Evolutionary conservation across 192 early-diverging fungal genomes (phyloP), one percentile per base, ranked within the genome.

Genomic region (Backusella liffmaniae): DNA sequence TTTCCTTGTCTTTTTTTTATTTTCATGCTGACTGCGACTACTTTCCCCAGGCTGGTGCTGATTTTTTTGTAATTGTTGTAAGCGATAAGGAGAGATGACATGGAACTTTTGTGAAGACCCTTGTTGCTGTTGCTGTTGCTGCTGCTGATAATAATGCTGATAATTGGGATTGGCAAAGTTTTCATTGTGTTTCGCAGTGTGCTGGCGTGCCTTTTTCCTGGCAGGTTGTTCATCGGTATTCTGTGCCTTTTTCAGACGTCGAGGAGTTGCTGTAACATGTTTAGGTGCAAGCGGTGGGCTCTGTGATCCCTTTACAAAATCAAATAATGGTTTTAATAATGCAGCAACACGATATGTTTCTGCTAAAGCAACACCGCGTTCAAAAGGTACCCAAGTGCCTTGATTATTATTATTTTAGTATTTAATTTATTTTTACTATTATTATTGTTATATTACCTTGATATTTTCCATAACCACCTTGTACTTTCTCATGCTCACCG

Each of bases 401-500:
- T 44, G 44, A 5, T 13, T 30, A 32, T 16, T 39, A 72, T 26
- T 41, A 21, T 23, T 70, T 26, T 26, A 26, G 26, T 26, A 26
- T 26, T 26, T 26, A 26, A 70, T 30, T 42, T 21, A 12, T 5
- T 16, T 3, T 42, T 70, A 32, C 0, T 32, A 32, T 32, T 32
- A 3, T 32, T 3, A 32, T 32, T 32, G n/a, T 8, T 59, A n/a
- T 21, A 10, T 90, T 96, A 78, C 98, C 97, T 86, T 82, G 98
- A 81, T 98, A 99, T 86, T 97, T 97, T 72, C 97, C 97, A 81
- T 98, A 98, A 13, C 98, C 98, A 15, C 98, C 98, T 80, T 98
- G 97, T 16, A 99, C 93, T 79, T 98, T 98, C 72, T 99, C 97
- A 77, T 96, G 96, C 56, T 88, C 84, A 26, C 95, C 94, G 1